Conservation (phyloP, 129 eudicot species). For the Pittosporum tobira region DNA sequence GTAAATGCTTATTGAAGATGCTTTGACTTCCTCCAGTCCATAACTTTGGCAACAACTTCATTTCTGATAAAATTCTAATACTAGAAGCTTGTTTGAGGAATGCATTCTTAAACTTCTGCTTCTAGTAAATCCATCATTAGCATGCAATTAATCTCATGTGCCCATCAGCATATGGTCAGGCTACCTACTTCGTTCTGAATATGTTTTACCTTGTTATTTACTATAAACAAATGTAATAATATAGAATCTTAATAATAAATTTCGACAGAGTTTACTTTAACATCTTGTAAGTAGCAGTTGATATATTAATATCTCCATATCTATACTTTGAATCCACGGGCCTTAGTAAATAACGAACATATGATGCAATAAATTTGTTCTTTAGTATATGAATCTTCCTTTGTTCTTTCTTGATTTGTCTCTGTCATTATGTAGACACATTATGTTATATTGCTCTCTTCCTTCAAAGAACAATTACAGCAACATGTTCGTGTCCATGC, state of each 20-base stretch:
- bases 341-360: not conserved
- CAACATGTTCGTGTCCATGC: constrained; percentile 98
- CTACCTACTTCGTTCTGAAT: not conserved
- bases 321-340: not conserved
- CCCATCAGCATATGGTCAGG: not conserved
- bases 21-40: too few species aligned
- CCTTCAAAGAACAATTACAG: constrained; percentile 88
- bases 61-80: not conserved
- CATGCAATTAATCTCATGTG: not conserved
- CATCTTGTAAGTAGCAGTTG: not conserved
- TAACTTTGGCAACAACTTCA: not conserved
- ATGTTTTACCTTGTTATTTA: not conserved
- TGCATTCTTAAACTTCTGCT: not conserved
- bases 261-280: not conserved
- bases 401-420: constrained; percentile 2
- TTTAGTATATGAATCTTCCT: not conserved
- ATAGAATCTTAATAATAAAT: not conserved
- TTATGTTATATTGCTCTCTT: constrained; percentile 72
- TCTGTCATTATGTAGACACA: constrained; percentile 48
- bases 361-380: constrained; percentile 1
- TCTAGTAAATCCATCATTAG: not conserved
- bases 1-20: too few species aligned
- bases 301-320: not conserved
- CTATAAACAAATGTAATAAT: not conserved
- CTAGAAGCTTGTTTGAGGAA: not conserved